Evolutionary conservation across 2,329 filamentous ascomycete species (phyloP), one percentile per base, ranked within the genome.

Genomic region (Aspergillus sp.): DNA sequence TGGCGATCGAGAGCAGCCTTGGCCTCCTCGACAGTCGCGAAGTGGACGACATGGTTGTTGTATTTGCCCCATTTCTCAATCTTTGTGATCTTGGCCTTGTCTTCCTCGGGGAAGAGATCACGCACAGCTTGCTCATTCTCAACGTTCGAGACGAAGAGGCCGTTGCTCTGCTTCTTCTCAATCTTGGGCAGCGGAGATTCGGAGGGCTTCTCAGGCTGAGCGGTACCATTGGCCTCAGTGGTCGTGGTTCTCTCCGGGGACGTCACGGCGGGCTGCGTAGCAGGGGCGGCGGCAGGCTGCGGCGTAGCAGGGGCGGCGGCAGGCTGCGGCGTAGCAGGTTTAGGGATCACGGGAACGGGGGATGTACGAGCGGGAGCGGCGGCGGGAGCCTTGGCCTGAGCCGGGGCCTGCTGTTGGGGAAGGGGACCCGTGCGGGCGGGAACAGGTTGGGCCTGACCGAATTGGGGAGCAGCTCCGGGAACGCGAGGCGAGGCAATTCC

Each of bases 81-180:
- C 77, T 88, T 89, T 57, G 86, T 77, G 65, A 97, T 91, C 80
- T 96, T 97, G 32, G 85, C 74, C 72, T 87, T 88, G 72, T 97
- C 92, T 69, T 96, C 91, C 11, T 95, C 88, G 1, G 86, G 82
- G 73, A 99, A 94, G 23, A 96, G 82, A 36, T 91, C 88, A 59
- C 89, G 88, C 39, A 91, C 89, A 62, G 93, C 90, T 32, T 96
- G 91, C 66, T 94, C 91, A 57, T 86, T 90, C 69, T 88, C 90
- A 21, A 93, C 88, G 70, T 93, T 93, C 80, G 90, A 91, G 62
- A 99, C 88, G 76, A 97, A 99, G 19, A 99, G 85, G 52, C 91
- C 94, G 70, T 92, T 89, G 67, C 89, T 91, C 67, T 85, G 86
- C 70, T 92, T 85, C 71, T 80, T 84, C 6, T 84, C 84, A 4